Evolutionary conservation across 768 basidiomycete genomes (phyloP).

Genomic region (Leucocoprinus leucothites): DNA sequence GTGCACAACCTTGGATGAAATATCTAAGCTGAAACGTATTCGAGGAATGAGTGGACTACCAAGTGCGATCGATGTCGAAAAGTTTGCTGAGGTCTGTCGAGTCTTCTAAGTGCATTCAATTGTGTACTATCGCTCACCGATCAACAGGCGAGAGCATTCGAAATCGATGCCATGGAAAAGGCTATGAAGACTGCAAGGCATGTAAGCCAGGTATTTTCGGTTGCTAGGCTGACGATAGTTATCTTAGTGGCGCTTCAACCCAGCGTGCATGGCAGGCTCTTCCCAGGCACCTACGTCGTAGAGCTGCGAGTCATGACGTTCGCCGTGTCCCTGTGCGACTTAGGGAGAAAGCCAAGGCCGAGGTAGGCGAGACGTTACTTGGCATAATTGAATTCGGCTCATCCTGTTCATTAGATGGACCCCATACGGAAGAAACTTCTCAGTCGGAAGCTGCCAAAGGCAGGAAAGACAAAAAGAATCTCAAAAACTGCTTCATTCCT

Average conservation of each 20-base stretch:
- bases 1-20: conserved; percentile 6
- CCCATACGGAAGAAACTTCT: conserved; percentile 33
- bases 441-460: conserved; percentile 53
- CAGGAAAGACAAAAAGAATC: conserved; percentile 58
- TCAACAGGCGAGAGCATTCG: conserved; percentile 75
- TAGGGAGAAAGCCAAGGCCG: conserved; percentile 75
- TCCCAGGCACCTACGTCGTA: conserved; percentile 84
- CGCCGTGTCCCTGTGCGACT: conserved; percentile 85
- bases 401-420: conserved; percentile 40
- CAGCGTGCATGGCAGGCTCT: conserved; percentile 91
- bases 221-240: not conserved
- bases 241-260: conserved; percentile 59
- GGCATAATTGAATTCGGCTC: not conserved
- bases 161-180: conserved; percentile 86
- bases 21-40: not conserved
- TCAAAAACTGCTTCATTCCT: conserved; percentile 58
- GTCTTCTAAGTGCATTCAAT: conserved; percentile 8
- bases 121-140: not conserved
- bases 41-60: conserved; percentile 63
- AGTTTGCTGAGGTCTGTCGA: conserved; percentile 70
- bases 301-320: conserved; percentile 94
- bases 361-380: conserved; percentile 59
- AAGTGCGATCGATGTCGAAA: conserved; percentile 78
- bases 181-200: conserved; percentile 82
- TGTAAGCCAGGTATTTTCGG: conserved; percentile 7